Conservation (phyloP, 306 rosid species). For the Prunus armeniaca region DNA sequence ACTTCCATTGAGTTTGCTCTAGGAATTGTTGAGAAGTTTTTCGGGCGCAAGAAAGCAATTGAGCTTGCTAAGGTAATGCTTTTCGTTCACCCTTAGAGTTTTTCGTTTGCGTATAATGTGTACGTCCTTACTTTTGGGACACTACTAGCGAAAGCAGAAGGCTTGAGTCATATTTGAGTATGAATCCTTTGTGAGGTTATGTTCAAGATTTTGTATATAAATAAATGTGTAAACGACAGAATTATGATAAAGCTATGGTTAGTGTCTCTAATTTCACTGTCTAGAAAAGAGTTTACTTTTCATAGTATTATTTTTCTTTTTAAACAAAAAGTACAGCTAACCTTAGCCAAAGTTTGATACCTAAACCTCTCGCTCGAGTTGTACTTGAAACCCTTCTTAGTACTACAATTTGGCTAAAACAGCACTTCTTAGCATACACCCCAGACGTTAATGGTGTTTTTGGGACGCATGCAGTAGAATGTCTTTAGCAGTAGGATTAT, state of each 20-base stretch:
- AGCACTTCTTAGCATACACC: too few species aligned
- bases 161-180: constrained; percentile 17
- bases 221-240: constrained; percentile 6
- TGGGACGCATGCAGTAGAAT: too few species aligned
- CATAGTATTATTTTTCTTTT: too few species aligned
- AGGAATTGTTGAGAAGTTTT: constrained; percentile 76
- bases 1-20: constrained; percentile 74
- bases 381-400: too few species aligned
- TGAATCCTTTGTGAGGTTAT: constrained; percentile 6
- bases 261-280: neutral
- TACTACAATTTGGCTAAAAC: too few species aligned
- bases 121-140: neutral
- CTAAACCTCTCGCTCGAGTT: too few species aligned
- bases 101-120: neutral
- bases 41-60: constrained; percentile 53
- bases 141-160: neutral
- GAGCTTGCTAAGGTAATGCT: constrained; percentile 56
- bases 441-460: too few species aligned
- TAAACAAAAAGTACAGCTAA: too few species aligned
- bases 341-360: too few species aligned
- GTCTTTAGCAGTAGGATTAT: too few species aligned
- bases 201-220: constrained; percentile 27
- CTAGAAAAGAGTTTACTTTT: neutral
- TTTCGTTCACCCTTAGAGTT: constrained; percentile 34
- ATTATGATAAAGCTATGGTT: neutral